Conservation (phyloP, 2,329 filamentous ascomycete species). For the Alternaria alternata region DNA sequence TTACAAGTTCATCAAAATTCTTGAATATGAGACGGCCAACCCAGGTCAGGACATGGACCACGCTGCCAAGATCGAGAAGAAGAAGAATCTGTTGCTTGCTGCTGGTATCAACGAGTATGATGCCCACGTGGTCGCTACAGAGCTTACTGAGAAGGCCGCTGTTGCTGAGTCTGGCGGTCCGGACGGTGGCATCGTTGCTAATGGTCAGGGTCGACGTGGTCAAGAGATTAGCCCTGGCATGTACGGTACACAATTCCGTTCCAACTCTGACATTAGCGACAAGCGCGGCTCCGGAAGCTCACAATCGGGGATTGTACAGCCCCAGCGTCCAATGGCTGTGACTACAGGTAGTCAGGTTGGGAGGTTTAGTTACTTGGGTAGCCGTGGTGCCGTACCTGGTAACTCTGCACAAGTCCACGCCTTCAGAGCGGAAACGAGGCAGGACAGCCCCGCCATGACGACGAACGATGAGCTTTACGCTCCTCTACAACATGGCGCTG, state of each 20-base stretch:
- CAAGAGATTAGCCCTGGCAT: conserved; percentile 9
- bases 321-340: conserved; percentile 16
- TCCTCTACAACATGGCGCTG: conserved; percentile 19
- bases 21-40: conserved; percentile 44
- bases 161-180: conserved; percentile 14
- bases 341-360: conserved; percentile 22
- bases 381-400: conserved; percentile 14
- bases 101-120: conserved; percentile 29
- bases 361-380: conserved; percentile 24
- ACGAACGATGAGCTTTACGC: conserved; percentile 25
- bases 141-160: conserved; percentile 21
- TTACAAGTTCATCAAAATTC: conserved; percentile 55
- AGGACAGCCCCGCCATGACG: conserved; percentile 24
- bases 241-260: conserved; percentile 22
- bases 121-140: conserved; percentile 21
- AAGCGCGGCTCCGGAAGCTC: conserved; percentile 20
- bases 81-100: conserved; percentile 22
- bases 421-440: conserved; percentile 11
- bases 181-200: conserved; percentile 14
- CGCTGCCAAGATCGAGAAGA: conserved; percentile 17
- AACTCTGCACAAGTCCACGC: conserved; percentile 12
- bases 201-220: conserved; percentile 18
- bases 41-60: conserved; percentile 38
- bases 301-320: conserved; percentile 2
- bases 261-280: conserved; percentile 1